Percentiles rank a stretch among this genome's conserved stretches.
Conservation (phyloP, 176 grass and related monocot genomes). For the Pharus latifolius region DNA sequence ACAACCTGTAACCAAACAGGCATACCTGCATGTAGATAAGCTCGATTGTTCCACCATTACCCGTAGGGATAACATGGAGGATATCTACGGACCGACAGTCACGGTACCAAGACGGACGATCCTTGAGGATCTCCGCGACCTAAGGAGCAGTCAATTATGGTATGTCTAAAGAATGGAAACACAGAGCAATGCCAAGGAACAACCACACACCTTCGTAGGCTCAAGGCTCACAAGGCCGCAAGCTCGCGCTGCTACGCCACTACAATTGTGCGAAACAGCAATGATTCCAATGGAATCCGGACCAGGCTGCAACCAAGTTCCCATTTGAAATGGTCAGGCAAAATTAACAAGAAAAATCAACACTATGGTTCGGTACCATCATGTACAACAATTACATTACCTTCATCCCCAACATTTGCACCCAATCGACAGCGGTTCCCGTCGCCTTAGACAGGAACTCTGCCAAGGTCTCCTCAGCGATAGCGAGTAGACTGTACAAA, state of each 20-base stretch:
- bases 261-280: conserved; percentile 99
- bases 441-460: conserved; percentile 99
- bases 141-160: conserved; percentile 20
- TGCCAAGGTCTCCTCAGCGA: conserved; percentile 97
- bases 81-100: conserved; percentile 78
- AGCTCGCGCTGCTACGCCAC: conserved; percentile 95
- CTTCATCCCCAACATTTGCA: conserved; percentile 99
- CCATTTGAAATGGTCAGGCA: neutral
- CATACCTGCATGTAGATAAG: conserved; percentile 97
- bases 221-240: conserved; percentile 99
- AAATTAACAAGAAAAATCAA: neutral
- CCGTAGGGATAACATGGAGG: conserved; percentile 73
- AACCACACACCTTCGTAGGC: conserved; percentile 77
- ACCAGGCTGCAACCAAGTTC: conserved; percentile 62
- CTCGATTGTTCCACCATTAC: conserved; percentile 97
- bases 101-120: conserved; percentile 83
- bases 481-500: conserved; percentile 66
- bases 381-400: conserved; percentile 15
- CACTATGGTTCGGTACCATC: neutral
- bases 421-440: conserved; percentile 95
- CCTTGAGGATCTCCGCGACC: conserved; percentile 99
- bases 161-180: neutral
- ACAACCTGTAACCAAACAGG: neutral
- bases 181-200: neutral
- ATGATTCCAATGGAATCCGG: conserved; percentile 99